Conservation (phyloP, 768 basidiomycete genomes). For the Peribolospora kevripleyi region DNA sequence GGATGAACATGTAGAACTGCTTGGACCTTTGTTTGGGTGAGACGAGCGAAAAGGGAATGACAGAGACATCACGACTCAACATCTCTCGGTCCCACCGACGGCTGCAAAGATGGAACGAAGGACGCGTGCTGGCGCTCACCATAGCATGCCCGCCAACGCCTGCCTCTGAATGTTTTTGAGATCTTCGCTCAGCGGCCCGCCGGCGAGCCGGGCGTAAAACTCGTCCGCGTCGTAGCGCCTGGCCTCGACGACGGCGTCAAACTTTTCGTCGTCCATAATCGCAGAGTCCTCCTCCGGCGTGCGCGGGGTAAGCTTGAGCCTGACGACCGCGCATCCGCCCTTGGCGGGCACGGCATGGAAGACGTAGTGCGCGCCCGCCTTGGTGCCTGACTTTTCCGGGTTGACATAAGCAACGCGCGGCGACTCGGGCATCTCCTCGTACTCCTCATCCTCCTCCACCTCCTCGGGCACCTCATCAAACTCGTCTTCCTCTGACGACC, state of each 20-base stretch:
- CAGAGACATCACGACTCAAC: background rate
- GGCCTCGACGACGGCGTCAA: constrained; percentile 74
- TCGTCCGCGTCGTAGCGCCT: constrained; percentile 83
- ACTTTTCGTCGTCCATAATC: constrained; percentile 62
- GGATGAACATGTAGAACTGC: constrained; percentile 87
- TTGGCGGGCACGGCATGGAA: constrained; percentile 67
- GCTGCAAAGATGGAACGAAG: background rate
- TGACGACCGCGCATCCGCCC: constrained; percentile 84
- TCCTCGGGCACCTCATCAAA: constrained; percentile 13
- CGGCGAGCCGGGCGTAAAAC: constrained; percentile 60
- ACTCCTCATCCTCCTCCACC: constrained; percentile 25
- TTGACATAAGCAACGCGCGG: constrained; percentile 40
- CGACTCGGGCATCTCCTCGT: constrained; percentile 5
- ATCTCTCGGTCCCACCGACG: too few species aligned
- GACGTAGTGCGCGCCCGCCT: constrained; percentile 71
- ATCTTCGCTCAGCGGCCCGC: constrained; percentile 73
- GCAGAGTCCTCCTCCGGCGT: constrained; percentile 50
- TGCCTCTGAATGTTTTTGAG: constrained; percentile 89
- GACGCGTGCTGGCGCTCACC: constrained; percentile 24
- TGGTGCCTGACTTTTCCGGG: constrained; percentile 67
- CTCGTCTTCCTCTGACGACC: constrained; percentile 1
- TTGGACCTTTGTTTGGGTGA: constrained; percentile 32
- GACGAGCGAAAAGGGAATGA: background rate
- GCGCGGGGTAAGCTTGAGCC: constrained; percentile 66
- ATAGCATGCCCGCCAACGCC: constrained; percentile 86